phyloP scores from a whole-genome alignment of 1,139 yeast species.

The Suhomyces kunorum region DNA sequence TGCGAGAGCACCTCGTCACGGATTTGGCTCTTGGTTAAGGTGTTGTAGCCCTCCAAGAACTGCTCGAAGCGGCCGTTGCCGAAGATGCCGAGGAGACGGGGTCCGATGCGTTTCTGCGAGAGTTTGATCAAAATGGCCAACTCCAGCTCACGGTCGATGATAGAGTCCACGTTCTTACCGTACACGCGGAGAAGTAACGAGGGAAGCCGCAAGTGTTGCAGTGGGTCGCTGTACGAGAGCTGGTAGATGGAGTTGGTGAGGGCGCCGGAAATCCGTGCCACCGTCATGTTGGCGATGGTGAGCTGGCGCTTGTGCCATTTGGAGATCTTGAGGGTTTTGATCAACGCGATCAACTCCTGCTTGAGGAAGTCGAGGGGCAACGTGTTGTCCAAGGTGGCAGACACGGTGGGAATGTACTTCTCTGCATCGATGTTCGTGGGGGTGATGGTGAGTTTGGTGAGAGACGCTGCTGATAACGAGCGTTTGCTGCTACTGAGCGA shows the following conservation, averaged over 20 bases:
- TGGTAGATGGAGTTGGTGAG: constrained; percentile 87
- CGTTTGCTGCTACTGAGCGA: constrained; percentile 27
- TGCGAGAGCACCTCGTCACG: constrained; percentile 75
- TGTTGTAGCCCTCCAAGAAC: constrained; percentile 76
- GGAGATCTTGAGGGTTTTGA: constrained; percentile 65
- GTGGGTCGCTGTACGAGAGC: constrained; percentile 45
- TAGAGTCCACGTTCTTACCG: constrained; percentile 86
- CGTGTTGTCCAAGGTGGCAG: constrained; percentile 60
- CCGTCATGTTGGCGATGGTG: constrained; percentile 47
- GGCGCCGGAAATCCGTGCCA: constrained; percentile 80
- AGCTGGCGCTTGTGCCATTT: constrained; percentile 68
- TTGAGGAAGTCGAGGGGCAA: constrained; percentile 83
- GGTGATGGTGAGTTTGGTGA: constrained; percentile 17
- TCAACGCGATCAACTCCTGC: constrained; percentile 70
- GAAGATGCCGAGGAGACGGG: constrained; percentile 84
- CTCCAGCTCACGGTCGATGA: constrained; percentile 85
- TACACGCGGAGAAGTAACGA: constrained; percentile 73
- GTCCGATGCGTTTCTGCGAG: constrained; percentile 80
- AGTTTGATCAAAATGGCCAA: constrained; percentile 70
- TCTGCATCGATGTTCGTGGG: constrained; percentile 34
- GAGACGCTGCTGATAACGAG: constrained; percentile 31
- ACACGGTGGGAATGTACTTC: constrained; percentile 39
- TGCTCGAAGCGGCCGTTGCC: constrained; percentile 92
- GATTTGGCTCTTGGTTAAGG: constrained; percentile 71
- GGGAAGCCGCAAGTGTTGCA: constrained; percentile 33